Evolutionary conservation across 148 eudicot genomes (phyloP), one percentile per base, ranked within the genome.

Genomic region (Mesembryanthemum crystallinum): DNA sequence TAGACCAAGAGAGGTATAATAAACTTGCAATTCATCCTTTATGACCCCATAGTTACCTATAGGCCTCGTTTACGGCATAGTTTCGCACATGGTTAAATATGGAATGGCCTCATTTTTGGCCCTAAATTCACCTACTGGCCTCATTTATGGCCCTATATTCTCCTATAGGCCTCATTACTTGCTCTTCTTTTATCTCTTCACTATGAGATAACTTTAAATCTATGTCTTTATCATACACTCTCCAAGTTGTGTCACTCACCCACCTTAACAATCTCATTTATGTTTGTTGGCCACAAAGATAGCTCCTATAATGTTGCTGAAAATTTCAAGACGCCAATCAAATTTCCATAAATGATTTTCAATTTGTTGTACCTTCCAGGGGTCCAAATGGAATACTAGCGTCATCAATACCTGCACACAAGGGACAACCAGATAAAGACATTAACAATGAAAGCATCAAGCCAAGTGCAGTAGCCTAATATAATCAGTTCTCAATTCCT

Each of bases 331-430:
- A 49, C 20, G 52, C 66, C 73, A 69, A 61, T 45, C 59, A 59
- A 47, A 69, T 13, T 75, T 73, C 29, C 57, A 76, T 27, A 67
- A 42, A 43, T 58, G 60, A 35, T 57, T n/a, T 49, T 74, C 69
- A 72, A 47, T 39, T 20, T 69, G 49, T 27, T 37, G 25, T 67
- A 87, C 94, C 94, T 88, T 89, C 94, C 51, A 89, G 76, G 7
- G 97, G 97, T 74, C 92, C 97, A 74, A 86, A 92, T 28, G 90
- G 80, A 68, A 92, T 90, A 79, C 84, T 79, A 30, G 90, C 77
- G 76, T 92, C 97, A 67, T 89, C 92, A 67, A 89, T 79, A 76
- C 90, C 97, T 92, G 88, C 70, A 79, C 70, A 79, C 52, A 73
- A 57, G 28, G 60, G 55, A 59, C 58, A 42, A 32, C 23, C 25